Conservation (phyloP, 2,329 filamentous ascomycete genomes). For the Sordariomycetes sp. region DNA sequence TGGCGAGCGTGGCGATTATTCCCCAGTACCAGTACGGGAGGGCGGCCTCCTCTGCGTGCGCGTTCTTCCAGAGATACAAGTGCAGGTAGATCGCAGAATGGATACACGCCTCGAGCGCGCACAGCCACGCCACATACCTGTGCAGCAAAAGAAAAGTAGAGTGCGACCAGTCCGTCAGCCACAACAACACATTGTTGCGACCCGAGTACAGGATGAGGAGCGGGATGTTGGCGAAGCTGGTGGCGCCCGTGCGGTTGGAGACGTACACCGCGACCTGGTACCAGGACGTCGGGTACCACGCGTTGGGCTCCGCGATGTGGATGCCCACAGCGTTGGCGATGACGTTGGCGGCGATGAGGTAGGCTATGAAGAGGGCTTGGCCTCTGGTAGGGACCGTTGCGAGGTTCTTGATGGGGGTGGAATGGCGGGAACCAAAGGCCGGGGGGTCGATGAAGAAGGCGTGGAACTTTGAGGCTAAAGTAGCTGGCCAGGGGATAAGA, state of each 20-base stretch:
- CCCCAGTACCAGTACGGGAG: slow-evolving; percentile 28
- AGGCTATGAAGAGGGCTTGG: slow-evolving; percentile 27
- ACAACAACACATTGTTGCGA: slow-evolving; percentile 33
- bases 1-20: slow-evolving; percentile 21
- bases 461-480: slow-evolving; percentile 10
- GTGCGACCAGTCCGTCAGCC: slow-evolving; percentile 33
- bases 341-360: slow-evolving; percentile 23
- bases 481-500: slow-evolving; percentile 11
- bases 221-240: slow-evolving; percentile 25
- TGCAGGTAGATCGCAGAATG: slow-evolving; percentile 29
- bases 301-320: slow-evolving; percentile 12
- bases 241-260: slow-evolving; percentile 23
- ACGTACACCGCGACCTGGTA: slow-evolving; percentile 20
- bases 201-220: slow-evolving; percentile 28
- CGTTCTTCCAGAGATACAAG: slow-evolving; percentile 14
- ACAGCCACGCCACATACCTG: slow-evolving; percentile 31
- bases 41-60: slow-evolving; percentile 13
- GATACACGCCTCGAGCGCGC: slow-evolving; percentile 26
- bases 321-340: slow-evolving; percentile 18
- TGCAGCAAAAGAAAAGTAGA: slow-evolving; percentile 34
- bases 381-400: slow-evolving; percentile 23
- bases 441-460: slow-evolving; percentile 16
- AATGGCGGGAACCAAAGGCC: slow-evolving; percentile 12
- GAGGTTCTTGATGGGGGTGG: slow-evolving; percentile 9
- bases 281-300: slow-evolving; percentile 11